These are phyloP conservation scores for Microbotryomycetes sp. DNA, from an alignment of 1,284 basidiomycete species.

Conservation along the genomic window DNA sequence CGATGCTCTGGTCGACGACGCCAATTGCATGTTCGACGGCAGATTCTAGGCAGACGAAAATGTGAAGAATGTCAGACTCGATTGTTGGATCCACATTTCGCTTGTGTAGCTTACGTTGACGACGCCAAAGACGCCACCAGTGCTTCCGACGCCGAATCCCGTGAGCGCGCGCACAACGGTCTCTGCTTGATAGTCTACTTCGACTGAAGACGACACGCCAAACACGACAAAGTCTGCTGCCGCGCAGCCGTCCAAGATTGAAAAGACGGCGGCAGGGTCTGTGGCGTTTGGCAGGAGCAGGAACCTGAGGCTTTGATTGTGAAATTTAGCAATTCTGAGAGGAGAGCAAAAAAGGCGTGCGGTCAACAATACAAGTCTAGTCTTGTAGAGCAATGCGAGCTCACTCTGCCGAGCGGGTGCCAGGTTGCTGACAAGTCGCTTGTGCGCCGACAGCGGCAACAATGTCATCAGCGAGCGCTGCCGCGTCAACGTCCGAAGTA, in stretches of 20 bases:
- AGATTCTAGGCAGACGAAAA: constrained; percentile 49
- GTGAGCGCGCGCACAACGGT: constrained; percentile 73
- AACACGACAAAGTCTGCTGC: constrained; percentile 88
- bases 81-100: constrained; percentile 27
- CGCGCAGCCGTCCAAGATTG: constrained; percentile 76
- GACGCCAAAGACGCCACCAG: constrained; percentile 60
- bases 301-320: constrained; percentile 25
- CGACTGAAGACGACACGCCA: constrained; percentile 67
- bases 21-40: constrained; percentile 24
- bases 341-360: too few species aligned
- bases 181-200: constrained; percentile 83
- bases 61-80: constrained; percentile 45
- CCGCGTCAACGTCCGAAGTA: constrained; percentile 57
- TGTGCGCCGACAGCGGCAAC: constrained; percentile 54
- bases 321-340: constrained; percentile 27
- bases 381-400: constrained; percentile 52
- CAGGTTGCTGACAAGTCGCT: constrained; percentile 29
- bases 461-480: constrained; percentile 51
- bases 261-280: constrained; percentile 49
- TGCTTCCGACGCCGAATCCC: constrained; percentile 50
- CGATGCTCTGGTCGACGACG: constrained; percentile 62
- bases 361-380: constrained; percentile 46
- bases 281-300: constrained; percentile 19
- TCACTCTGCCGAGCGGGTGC: constrained; percentile 14
- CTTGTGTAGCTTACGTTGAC: constrained; percentile 50